These are phyloP conservation scores for Metrosideros polymorpha DNA, from an alignment of 441 rosid genomes.

Conservation along the genomic window DNA sequence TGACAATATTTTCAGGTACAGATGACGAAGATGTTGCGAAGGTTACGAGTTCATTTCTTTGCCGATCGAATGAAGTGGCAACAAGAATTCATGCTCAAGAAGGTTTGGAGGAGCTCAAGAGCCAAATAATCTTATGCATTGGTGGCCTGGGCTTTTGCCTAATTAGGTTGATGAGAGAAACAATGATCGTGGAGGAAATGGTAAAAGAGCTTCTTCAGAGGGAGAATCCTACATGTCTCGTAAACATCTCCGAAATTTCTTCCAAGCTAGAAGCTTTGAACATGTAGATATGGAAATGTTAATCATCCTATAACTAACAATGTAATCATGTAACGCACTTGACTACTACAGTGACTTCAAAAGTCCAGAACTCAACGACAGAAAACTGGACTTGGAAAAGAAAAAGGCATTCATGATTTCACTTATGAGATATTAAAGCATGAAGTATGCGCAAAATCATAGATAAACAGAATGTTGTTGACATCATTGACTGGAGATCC, in stretches of 20 bases:
- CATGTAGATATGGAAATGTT: not conserved
- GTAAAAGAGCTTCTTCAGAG: constrained; percentile 31
- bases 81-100: constrained; percentile 9
- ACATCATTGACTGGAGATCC: not conserved
- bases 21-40: constrained; percentile 19
- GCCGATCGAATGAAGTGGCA: constrained; percentile 17
- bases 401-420: not conserved
- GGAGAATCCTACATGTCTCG: constrained; percentile 26
- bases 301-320: not conserved
- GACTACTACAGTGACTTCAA: not conserved
- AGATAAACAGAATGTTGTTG: not conserved
- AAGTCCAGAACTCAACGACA: not conserved
- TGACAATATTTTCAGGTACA: not conserved
- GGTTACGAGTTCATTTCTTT: constrained; percentile 17
- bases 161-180: constrained; percentile 40
- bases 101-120: constrained; percentile 29
- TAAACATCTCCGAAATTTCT: constrained; percentile 17
- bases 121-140: constrained; percentile 25
- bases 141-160: constrained; percentile 54
- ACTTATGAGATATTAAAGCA: not conserved
- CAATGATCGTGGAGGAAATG: constrained; percentile 33
- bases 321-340: not conserved
- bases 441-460: not conserved
- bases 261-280: constrained; percentile 8
- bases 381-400: not conserved